Evolutionary conservation across 73 alveolate species (phyloP), one percentile per base, ranked within the genome.

Genomic region (Tetrahymena malaccensis): DNA sequence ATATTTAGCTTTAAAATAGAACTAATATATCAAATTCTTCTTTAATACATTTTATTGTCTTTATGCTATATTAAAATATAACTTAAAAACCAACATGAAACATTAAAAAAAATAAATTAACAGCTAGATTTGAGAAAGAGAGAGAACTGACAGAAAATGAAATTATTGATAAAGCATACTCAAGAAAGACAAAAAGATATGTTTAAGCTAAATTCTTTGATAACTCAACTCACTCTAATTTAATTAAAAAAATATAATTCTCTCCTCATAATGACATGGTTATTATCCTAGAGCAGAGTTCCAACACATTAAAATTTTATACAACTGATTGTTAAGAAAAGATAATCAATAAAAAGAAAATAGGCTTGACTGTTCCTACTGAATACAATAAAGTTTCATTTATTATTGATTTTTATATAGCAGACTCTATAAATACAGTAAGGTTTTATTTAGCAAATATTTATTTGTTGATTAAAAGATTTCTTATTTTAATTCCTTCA

Each of bases 81-180:
- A 19, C 16, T 44, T 1, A 50, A 15, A 5, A 15, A 22, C 58
- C 55, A 85, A 94, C 95, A 35, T 85, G 95, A 55, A 85, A 95
- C 57, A 94, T 16, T 95, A 96, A 94, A 93, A 95, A 94, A 95
- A 95, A 94, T 19, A 50, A 50, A 50, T 50, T 97, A 8, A 96
- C 85, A 96, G 94, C 96, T 38, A 58, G 96, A 50, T 85, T 89
- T 89, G 97, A 95, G n/a, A 93, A 93, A 15, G 97, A 96, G 16
- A 94, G 95, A 35, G 97, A 96, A 70, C 43, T 97, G 55, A 97
- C 97, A 21, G 98, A 96, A 89, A 94, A 94, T 55, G 98, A 97
- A 93, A 94, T 97, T 35, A 94, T 97, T 0, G 98, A 97, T 25
- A 94, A 95, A 43, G 99, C 98, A 4, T 96, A 97, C 57, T 94